Conservation (phyloP, 495 filamentous ascomycete species). For the Podospora conica region DNA sequence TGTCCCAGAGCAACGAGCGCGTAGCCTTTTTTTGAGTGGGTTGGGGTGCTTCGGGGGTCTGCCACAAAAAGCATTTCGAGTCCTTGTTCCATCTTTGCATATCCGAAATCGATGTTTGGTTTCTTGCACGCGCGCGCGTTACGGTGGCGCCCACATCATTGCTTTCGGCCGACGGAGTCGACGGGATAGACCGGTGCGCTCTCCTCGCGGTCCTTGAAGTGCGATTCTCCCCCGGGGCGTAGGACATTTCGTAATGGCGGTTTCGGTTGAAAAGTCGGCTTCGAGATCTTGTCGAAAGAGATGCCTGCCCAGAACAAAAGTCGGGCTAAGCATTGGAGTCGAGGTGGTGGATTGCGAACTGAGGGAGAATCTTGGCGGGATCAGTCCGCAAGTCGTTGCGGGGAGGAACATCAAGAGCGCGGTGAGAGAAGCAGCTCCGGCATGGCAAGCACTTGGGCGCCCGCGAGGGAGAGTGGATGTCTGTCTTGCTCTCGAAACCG, state of each 20-base stretch:
- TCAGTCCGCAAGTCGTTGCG: neutral
- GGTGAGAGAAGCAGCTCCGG: neutral
- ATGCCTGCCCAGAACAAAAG: neutral
- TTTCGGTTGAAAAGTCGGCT: neutral
- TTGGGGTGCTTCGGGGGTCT: neutral
- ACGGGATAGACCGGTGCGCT: no score
- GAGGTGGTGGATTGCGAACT: neutral
- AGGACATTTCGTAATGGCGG: neutral
- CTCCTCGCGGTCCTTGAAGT: no score
- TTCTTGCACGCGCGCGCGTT: neutral
- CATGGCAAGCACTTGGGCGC: neutral
- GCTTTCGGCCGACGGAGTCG: neutral
- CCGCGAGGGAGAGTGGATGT: neutral
- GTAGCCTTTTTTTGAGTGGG: neutral
- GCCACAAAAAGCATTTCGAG: neutral
- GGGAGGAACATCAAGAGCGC: neutral
- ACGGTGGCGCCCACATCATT: neutral
- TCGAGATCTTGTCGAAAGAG: neutral
- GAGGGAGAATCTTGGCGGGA: neutral
- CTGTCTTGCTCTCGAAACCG: neutral
- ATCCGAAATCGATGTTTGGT: neutral
- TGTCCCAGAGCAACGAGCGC: neutral
- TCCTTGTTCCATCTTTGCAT: neutral
- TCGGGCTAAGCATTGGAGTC: no score
- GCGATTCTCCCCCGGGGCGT: no score